phyloP scores from a whole-genome alignment of 2,329 filamentous ascomycete species.

The Samsoniella hepiali region DNA sequence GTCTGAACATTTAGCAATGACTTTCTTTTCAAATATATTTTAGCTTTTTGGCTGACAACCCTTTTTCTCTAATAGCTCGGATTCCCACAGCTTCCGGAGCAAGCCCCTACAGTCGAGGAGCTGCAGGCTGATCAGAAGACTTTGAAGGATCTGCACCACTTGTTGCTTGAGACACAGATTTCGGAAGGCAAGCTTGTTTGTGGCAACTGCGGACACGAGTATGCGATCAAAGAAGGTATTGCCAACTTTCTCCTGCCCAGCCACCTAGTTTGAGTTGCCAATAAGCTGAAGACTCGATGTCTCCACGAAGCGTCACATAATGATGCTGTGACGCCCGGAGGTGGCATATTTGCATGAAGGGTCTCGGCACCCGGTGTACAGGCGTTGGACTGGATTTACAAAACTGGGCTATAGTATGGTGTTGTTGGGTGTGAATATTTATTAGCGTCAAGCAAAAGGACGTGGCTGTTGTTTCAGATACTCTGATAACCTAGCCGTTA shows the following conservation, averaged over 20 bases:
- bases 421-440: not conserved
- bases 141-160: slow-evolving; percentile 71
- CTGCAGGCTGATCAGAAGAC: slow-evolving; percentile 65
- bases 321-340: not conserved
- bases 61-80: slow-evolving; percentile 57
- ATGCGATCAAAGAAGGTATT: slow-evolving; percentile 91
- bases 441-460: not conserved
- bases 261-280: slow-evolving; percentile 65
- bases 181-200: slow-evolving; percentile 86
- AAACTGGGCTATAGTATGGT: not conserved
- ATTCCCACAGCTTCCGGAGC: slow-evolving; percentile 67
- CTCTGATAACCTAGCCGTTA: not conserved
- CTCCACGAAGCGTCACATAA: not conserved
- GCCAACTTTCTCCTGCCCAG: slow-evolving; percentile 93
- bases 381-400: slow-evolving; percentile 10
- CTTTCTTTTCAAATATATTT: not conserved
- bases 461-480: not conserved
- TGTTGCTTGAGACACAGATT: slow-evolving; percentile 88
- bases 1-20: not conserved
- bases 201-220: slow-evolving; percentile 88
- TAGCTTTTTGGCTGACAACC: not conserved
- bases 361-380: not conserved
- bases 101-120: slow-evolving; percentile 60
- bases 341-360: not conserved
- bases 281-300: not conserved